Conservation (phyloP, 1,284 basidiomycete species). For the Ceratobasidium sp. region DNA sequence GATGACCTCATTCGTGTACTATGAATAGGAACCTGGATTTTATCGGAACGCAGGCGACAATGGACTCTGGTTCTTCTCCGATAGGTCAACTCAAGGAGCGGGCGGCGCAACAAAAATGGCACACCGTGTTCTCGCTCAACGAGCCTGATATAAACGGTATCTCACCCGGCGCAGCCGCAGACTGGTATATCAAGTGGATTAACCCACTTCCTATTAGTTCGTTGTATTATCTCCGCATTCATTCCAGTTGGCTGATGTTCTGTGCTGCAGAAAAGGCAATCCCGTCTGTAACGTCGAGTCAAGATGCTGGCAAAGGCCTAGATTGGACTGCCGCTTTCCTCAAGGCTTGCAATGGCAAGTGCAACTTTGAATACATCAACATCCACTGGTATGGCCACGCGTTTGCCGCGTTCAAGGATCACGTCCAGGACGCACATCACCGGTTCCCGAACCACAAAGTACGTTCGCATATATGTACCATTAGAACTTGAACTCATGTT, state of each 20-base stretch:
- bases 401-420: conserved; percentile 22
- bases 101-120: conserved; percentile 37
- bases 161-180: conserved; percentile 16
- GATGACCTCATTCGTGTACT: not conserved
- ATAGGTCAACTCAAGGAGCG: conserved; percentile 16
- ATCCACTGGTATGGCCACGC: conserved; percentile 30
- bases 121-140: conserved; percentile 45
- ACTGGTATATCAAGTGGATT: conserved; percentile 43
- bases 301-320: conserved; percentile 17
- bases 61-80: conserved; percentile 26
- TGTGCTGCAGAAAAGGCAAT: conserved; percentile 32
- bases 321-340: conserved; percentile 20
- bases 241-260: not conserved
- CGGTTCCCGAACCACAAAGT: conserved; percentile 29
- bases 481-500: too few species aligned
- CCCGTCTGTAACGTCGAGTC: conserved; percentile 35
- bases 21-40: conserved; percentile 18
- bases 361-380: conserved; percentile 38
- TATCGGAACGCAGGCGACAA: conserved; percentile 26
- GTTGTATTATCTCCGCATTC: not conserved
- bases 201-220: conserved; percentile 39
- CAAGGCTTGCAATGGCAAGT: conserved; percentile 19
- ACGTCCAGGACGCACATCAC: conserved; percentile 4
- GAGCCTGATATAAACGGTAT: conserved; percentile 44
- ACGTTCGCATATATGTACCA: not conserved